These are phyloP conservation scores for Hirschioporus abietinus DNA, from an alignment of 768 basidiomycete genomes.

Conservation along the genomic window DNA sequence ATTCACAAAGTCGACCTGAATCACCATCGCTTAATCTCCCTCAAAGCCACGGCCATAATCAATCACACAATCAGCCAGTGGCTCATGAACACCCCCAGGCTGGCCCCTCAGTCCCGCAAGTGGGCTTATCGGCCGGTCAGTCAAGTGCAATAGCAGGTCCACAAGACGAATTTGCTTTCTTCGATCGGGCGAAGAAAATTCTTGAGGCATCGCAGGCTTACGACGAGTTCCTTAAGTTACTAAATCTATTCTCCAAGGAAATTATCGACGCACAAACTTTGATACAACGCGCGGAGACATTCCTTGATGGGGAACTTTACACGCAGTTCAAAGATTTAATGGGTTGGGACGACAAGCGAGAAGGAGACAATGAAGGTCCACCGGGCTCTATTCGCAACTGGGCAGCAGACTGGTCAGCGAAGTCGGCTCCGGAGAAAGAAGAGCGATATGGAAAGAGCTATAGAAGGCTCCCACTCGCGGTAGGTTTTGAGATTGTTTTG, in stretches of 20 bases:
- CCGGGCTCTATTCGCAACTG: conserved; percentile 74
- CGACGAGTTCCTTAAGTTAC: conserved; percentile 92
- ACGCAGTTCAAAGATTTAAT: conserved; percentile 82
- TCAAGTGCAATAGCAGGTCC: conserved; percentile 18
- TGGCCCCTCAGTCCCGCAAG: not conserved
- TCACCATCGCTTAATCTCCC: not conserved
- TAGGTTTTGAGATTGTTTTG: conserved; percentile 37
- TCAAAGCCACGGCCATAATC: not conserved
- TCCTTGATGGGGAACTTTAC: conserved; percentile 78
- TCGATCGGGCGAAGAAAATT: conserved; percentile 84
- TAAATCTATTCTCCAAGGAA: conserved; percentile 87
- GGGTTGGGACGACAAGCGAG: conserved; percentile 65
- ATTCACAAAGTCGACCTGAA: not conserved
- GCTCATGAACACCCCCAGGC: not conserved
- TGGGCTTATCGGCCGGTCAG: not conserved
- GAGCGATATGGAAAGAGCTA: conserved; percentile 94
- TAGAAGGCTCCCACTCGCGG: conserved; percentile 79
- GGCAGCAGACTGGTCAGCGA: conserved; percentile 71
- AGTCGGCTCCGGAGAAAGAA: conserved; percentile 56
- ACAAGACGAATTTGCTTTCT: conserved; percentile 84
- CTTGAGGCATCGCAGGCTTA: conserved; percentile 72
- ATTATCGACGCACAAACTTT: conserved; percentile 84
- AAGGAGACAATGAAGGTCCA: conserved; percentile 61
- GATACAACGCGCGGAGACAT: conserved; percentile 72
- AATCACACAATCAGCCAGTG: not conserved